Base-by-base conservation (phyloP, 78 protist species). In the Polysphondylium violaceum region DNA sequence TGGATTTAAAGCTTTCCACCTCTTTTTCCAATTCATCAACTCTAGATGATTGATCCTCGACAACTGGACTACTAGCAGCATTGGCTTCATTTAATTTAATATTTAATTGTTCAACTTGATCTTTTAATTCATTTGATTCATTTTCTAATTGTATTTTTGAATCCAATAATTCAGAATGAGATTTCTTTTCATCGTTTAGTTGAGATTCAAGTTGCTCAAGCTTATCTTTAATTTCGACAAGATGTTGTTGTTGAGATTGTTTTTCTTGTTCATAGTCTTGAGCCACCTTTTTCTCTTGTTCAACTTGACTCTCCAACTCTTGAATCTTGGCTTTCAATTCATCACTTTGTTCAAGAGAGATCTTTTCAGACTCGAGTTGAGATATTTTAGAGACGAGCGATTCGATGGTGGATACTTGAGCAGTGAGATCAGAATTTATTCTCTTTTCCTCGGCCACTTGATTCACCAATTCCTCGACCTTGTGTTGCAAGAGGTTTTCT, bases 11-110 rank as follows among this genome's bases (percentile, higher is more conserved):
- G 1, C n/a, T 17, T 36, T 43, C 38, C 16, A 2, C 3, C 14
- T 69, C 59, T 16, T 69, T 69, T 44, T 69, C 75, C 41, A 23
- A 19, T 41, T 25, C 40, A 25, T 68, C 74, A n/a, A 38, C 21
- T 65, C 40, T 33, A 0, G 33, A 33, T 59, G 23, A 29, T n/a
- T 29, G 23, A 29, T 27, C 27, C 36, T 59, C 65, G 27, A 29
- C 27, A 4, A 27, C 23, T 59, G 23, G 65, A 25, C n/a, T n/a
- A n/a, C n/a, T n/a, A n/a, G n/a, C n/a, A n/a, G n/a, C 53, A 47
- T 47, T 47, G 53, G 11, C 8, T 47, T 47, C 23, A 47, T 14
- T 47, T 47, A 14, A 8, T 14, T 47, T 47, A 47, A 8, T 11
- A 47, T 47, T 47, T 47, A 8, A 11, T 47, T 47, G 11, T 47